Evolutionary conservation across 2,329 filamentous ascomycete species (phyloP).

Genomic region (Pseudogymnoascus sp.): DNA sequence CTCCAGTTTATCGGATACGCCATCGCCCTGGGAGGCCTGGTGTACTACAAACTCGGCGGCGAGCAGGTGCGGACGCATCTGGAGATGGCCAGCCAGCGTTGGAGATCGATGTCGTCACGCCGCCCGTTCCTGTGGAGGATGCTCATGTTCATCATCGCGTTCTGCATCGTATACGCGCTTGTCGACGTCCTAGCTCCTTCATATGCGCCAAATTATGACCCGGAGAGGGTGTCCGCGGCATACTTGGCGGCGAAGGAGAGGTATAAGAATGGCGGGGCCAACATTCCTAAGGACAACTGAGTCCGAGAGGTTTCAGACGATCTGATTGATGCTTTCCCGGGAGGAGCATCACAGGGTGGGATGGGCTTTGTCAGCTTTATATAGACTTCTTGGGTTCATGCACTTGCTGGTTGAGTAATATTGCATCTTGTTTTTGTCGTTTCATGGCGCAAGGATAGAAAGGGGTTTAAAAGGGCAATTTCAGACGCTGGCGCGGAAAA

Average conservation of each 20-base stretch:
- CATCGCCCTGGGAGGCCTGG: conserved; percentile 70
- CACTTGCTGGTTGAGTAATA: conserved; percentile 1
- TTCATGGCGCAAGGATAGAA: neutral
- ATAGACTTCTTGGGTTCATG: neutral
- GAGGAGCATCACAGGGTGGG: neutral
- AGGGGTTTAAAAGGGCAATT: neutral
- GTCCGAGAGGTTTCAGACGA: too few species aligned
- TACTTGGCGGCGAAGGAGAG: conserved; percentile 2
- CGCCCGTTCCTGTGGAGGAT: conserved; percentile 74
- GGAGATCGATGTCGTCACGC: conserved; percentile 72
- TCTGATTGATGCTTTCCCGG: neutral
- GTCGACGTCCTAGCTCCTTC: conserved; percentile 60
- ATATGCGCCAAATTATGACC: conserved; percentile 49
- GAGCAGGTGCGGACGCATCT: conserved; percentile 78
- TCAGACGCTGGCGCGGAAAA: neutral
- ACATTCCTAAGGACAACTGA: neutral
- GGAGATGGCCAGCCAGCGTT: conserved; percentile 67
- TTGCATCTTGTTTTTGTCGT: neutral
- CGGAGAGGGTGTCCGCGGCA: conserved; percentile 23
- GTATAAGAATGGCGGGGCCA: neutral
- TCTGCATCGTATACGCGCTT: conserved; percentile 62
- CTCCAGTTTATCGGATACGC: conserved; percentile 80
- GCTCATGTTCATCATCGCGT: conserved; percentile 56
- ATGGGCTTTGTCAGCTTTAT: neutral
- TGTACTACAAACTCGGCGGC: conserved; percentile 79